These are phyloP conservation scores for Cercospora sp. DNA, from an alignment of 2,329 filamentous ascomycete genomes.

Conservation along the genomic window DNA sequence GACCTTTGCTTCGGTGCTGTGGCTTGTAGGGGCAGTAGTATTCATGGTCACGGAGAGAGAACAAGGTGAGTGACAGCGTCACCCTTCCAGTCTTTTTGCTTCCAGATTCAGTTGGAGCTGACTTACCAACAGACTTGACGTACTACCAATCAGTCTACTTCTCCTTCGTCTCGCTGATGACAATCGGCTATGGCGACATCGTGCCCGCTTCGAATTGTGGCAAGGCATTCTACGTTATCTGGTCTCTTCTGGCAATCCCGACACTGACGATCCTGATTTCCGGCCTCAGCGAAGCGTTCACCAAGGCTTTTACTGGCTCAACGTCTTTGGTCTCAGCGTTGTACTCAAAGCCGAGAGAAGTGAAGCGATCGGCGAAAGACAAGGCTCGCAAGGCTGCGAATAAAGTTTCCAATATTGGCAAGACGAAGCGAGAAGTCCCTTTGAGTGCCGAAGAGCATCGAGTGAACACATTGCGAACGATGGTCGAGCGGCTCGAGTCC, in stretches of 20 bases:
- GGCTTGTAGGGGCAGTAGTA: slow-evolving; percentile 53
- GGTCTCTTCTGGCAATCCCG: slow-evolving; percentile 57
- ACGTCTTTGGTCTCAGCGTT: slow-evolving; percentile 51
- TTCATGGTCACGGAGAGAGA: slow-evolving; percentile 51
- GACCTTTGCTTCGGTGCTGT: slow-evolving; percentile 45
- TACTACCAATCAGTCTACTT: slow-evolving; percentile 58
- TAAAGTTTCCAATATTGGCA: slow-evolving; percentile 5
- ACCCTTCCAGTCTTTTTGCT: neutral
- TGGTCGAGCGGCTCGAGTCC: slow-evolving; percentile 31
- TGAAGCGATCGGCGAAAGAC: neutral
- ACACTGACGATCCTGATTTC: slow-evolving; percentile 56
- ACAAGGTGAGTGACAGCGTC: slow-evolving; percentile 31
- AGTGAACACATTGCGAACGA: slow-evolving; percentile 23
- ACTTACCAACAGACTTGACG: slow-evolving; percentile 41
- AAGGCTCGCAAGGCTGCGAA: neutral
- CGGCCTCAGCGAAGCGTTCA: slow-evolving; percentile 57
- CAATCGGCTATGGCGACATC: slow-evolving; percentile 58
- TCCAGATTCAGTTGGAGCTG: neutral
- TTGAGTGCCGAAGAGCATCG: slow-evolving; percentile 27
- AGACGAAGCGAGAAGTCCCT: slow-evolving; percentile 15
- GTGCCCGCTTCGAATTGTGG: slow-evolving; percentile 51
- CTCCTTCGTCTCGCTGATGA: slow-evolving; percentile 54
- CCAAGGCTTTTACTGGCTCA: slow-evolving; percentile 56
- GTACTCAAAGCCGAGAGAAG: neutral
- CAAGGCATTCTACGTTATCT: slow-evolving; percentile 58